phyloP scores from a whole-genome alignment of 495 filamentous ascomycete genomes.

The Aspergillus mulundensis region DNA sequence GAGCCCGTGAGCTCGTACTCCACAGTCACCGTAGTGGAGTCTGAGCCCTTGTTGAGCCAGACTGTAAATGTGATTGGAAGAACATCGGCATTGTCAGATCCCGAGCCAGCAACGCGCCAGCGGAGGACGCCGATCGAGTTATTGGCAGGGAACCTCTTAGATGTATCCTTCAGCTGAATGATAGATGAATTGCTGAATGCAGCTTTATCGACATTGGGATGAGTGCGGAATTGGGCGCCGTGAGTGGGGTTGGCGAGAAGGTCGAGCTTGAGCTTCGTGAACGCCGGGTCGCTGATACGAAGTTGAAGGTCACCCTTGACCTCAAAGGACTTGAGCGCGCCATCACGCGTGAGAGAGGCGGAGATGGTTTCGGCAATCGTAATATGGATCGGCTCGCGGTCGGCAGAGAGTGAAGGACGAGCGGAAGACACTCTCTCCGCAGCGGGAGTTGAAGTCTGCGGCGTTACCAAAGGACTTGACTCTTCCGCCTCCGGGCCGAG shows the following conservation, averaged over 20 bases:
- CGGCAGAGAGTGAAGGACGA: conserved; percentile 59
- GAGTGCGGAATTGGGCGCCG: conserved; percentile 83
- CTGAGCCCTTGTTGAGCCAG: conserved; percentile 85
- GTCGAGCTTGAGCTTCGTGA: conserved; percentile 84
- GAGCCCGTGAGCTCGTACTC: conserved; percentile 88
- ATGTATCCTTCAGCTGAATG: conserved; percentile 79
- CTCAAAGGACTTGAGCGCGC: conserved; percentile 73
- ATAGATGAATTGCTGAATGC: conserved; percentile 71
- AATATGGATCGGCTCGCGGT: conserved; percentile 78
- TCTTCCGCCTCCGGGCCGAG: conserved; percentile 76
- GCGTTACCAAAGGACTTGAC: conserved; percentile 69
- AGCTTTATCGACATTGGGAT: conserved; percentile 89
- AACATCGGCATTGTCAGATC: conserved; percentile 66
- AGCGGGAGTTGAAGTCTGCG: conserved; percentile 47
- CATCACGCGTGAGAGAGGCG: conserved; percentile 82
- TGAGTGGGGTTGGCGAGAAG: conserved; percentile 68
- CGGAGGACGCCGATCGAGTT: conserved; percentile 83
- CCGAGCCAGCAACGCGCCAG: conserved; percentile 75
- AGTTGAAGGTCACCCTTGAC: conserved; percentile 89
- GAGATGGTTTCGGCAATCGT: conserved; percentile 84
- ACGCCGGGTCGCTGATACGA: conserved; percentile 76
- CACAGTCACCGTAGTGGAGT: conserved; percentile 78
- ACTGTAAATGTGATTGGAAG: conserved; percentile 89
- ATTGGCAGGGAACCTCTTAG: conserved; percentile 87
- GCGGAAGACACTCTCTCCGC: conserved; percentile 55